Base-by-base conservation (phyloP, 2,329 filamentous ascomycete species). In the Leptographium procerum region DNA sequence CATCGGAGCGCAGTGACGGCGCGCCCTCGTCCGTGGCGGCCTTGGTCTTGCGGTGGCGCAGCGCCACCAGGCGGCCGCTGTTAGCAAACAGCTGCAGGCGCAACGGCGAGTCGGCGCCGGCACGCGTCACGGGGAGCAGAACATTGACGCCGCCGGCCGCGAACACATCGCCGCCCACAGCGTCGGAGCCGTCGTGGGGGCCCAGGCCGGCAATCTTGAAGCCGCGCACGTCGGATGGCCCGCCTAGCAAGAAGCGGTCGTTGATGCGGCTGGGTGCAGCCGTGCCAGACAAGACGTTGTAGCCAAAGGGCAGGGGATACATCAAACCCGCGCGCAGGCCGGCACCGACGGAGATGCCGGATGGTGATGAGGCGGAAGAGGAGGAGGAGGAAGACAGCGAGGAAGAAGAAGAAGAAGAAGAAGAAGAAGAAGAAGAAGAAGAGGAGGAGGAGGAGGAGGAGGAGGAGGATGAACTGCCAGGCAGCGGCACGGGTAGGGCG, bases 201-300 rank as follows among this genome's bases (percentile, higher is more conserved):
- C 94, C 94, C 7, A 99, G 79, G 1, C 94, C 94, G 24, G 87
- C 88, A 26, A 95, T 82, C 60, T 90, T 86, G 78, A 99, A 99
- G 2, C 94, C 94, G 58, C 94, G 88, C 16, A 99, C 89, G 68
- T 96, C 92, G 3, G 91, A 96, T 4, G 94, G 92, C 0, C 94
- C 94, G 50, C 94, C 94, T 34, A 99, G 87, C 67, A 91, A 85
- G 75, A 99, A 99, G 51, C 94, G 89, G 71, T 99, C 94, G 69
- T 95, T 96, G 67, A 97, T 81, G 33, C 89, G 84, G 64, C 89
- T 95, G 5, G 86, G 82, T 28, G 80, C 77, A 0, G 86, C 80
- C 24, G 75, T 74, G 54, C 75, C 75, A 22, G 72, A 66, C 55
- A 79, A 65, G 56, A 78, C 65, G 19, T 74, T 71, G 64, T 78